phyloP scores from a whole-genome alignment of 2,329 filamentous ascomycete species.

The Neophaeococcomyces mojaviensis region DNA sequence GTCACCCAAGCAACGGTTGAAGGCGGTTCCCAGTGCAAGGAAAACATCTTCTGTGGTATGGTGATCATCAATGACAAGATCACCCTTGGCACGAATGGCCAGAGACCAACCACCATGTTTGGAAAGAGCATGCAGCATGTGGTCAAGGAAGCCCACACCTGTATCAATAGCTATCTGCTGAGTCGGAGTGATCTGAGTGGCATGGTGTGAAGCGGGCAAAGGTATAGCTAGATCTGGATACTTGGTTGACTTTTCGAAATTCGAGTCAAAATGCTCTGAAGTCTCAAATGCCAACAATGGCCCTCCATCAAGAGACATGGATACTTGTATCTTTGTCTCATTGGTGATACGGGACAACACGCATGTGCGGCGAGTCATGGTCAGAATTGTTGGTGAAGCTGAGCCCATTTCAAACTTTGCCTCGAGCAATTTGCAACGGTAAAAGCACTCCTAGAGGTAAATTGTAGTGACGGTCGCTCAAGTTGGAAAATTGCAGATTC shows the following conservation, averaged over 20 bases:
- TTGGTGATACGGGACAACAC: conserved; percentile 85
- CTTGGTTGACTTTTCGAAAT: conserved; percentile 25
- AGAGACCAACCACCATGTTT: conserved; percentile 96
- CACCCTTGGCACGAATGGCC: conserved; percentile 72
- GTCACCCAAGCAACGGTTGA: conserved; percentile 69
- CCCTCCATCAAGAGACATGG: conserved; percentile 89
- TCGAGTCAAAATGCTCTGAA: conserved; percentile 16
- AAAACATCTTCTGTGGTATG: conserved; percentile 96
- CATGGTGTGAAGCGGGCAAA: conserved; percentile 55
- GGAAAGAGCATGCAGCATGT: conserved; percentile 94
- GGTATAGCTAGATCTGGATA: conserved; percentile 38
- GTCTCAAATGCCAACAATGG: conserved; percentile 21
- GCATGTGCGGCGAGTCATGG: conserved; percentile 58
- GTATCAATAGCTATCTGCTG: conserved; percentile 85
- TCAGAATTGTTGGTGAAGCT: conserved; percentile 7
- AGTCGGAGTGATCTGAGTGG: conserved; percentile 72
- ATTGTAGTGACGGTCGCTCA: no score
- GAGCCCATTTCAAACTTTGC: conserved; percentile 15
- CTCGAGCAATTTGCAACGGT: no score
- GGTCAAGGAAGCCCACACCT: conserved; percentile 94
- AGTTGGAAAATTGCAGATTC: no score
- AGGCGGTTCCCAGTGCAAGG: conserved; percentile 80
- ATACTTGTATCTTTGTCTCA: conserved; percentile 93
- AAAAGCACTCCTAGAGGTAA: no score
- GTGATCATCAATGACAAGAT: conserved; percentile 96